Base-by-base conservation (phyloP, 192 early-diverging fungal species). In the Geosiphon pyriformis region DNA sequence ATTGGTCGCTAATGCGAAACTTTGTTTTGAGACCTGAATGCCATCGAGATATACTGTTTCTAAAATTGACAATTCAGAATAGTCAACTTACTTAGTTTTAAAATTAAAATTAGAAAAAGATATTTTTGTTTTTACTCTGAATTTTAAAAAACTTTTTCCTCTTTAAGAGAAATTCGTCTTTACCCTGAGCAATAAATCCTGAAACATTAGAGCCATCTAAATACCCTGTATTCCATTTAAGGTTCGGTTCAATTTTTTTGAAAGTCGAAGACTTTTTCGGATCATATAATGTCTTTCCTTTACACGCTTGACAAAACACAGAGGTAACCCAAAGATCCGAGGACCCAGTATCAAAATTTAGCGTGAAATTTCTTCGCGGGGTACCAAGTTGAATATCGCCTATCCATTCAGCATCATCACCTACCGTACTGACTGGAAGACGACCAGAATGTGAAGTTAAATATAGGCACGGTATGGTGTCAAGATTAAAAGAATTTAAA, bases 241-340 rank as follows among this genome's bases (percentile, higher is more conserved):
- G 6, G 7, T 42, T 42, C 37, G 15, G 15, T 42, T 42, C 37
- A n/a, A n/a, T n/a, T n/a, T n/a, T n/a, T 10, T 42, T 6, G 78
- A 76, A 84, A 4, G 86, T 83, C 0, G 78, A 74, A 12, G 82
- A 83, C 56, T 71, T 70, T 42, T 71, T 55, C 2, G 79, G 71
- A 49, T 77, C 72, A 52, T 79, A 86, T 8, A 74, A 78, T 63
- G 49, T 70, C 56, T 86, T 82, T 18, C 67, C 65, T n/a, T 65
- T 63, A 68, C 84, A 85, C 37, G 15, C 15, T 15, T 42, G 7
- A 59, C 84, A 86, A 51, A 75, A 61, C 26, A 69, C 71, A 12
- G 80, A 80, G 2, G 82, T 75, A 48, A 86, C 74, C 84, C 84
- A 86, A 23, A 84, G 76, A 56, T 86, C 84, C 25, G 79, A 79